A percentile compares a stretch with the other conserved stretches of the same genome.
These are phyloP conservation scores for Mycena vitilis DNA, from an alignment of 768 basidiomycete genomes.

Conservation along the genomic window DNA sequence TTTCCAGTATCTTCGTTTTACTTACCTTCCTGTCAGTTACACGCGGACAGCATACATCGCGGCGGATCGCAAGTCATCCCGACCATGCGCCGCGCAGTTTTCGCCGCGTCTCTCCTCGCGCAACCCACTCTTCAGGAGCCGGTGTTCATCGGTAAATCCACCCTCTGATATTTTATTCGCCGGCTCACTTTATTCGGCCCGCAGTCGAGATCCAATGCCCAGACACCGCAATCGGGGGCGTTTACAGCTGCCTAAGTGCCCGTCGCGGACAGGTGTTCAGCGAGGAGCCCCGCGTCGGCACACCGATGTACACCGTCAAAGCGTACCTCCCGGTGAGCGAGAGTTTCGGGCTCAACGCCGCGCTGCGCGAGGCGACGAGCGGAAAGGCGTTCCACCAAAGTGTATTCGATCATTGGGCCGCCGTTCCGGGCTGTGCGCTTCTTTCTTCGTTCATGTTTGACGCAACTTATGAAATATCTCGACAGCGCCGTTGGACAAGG, in stretches of 20 bases:
- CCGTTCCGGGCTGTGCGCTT: constrained; percentile 79
- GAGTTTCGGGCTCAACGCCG: constrained; percentile 97
- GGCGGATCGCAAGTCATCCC: constrained; percentile 99
- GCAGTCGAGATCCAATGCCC: constrained; percentile 97
- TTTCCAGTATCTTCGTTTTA: not conserved
- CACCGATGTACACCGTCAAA: constrained; percentile 99
- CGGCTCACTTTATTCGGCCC: constrained; percentile 7
- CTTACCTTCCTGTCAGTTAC: constrained; percentile 64
- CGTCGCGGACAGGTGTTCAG: constrained; percentile 98
- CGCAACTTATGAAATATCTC: not conserved
- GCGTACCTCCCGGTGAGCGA: constrained; percentile 92
- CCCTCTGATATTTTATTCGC: not conserved
- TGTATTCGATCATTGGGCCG: constrained; percentile 94
- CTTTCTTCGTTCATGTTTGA: not conserved
- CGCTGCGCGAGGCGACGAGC: constrained; percentile 88
- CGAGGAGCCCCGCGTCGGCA: constrained; percentile 95
- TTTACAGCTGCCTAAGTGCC: constrained; percentile 93
- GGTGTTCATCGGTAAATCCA: constrained; percentile 82
- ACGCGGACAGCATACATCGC: constrained; percentile 98
- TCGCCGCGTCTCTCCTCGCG: constrained; percentile 94
- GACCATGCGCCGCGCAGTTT: constrained; percentile 93
- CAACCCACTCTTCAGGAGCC: constrained; percentile 95
- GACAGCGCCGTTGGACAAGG: constrained; percentile 85
- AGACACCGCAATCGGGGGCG: constrained; percentile 96
- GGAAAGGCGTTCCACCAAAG: constrained; percentile 98